Conservation (phyloP, 345 rosid genomes). For the Camelina hispida region DNA sequence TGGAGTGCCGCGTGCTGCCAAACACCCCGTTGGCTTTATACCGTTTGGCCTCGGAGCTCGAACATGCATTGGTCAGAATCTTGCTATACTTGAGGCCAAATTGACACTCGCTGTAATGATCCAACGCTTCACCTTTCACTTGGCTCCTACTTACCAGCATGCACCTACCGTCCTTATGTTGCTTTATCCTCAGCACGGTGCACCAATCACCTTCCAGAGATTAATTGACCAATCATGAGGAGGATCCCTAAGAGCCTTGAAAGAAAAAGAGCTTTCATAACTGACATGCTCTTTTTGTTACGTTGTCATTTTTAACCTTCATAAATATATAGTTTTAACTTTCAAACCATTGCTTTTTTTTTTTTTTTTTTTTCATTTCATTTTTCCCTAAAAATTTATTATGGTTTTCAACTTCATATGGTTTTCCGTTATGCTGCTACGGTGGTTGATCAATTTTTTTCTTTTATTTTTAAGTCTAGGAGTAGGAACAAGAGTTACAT, state of each 20-base stretch:
- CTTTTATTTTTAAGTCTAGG: neutral
- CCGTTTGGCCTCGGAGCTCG: constrained; percentile 84
- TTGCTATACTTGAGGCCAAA: constrained; percentile 82
- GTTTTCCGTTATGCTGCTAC: constrained; percentile 9
- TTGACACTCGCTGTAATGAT: constrained; percentile 62
- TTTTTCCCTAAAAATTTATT: neutral
- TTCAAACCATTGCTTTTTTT: neutral
- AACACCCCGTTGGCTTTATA: constrained; percentile 71
- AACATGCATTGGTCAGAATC: constrained; percentile 78
- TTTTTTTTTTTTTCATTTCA: neutral
- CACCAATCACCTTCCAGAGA: constrained; percentile 65
- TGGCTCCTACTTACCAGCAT: constrained; percentile 74
- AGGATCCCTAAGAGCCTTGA: constrained; percentile 21
- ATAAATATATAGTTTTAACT: constrained; percentile 45
- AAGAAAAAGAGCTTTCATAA: constrained; percentile 30
- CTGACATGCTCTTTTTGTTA: constrained; percentile 32
- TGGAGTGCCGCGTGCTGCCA: constrained; percentile 77
- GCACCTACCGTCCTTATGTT: constrained; percentile 76
- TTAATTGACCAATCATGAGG: constrained; percentile 24
- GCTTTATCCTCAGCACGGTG: constrained; percentile 79
- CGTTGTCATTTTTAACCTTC: constrained; percentile 39
- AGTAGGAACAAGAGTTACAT: neutral
- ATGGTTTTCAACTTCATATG: neutral
- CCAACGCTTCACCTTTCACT: constrained; percentile 65
- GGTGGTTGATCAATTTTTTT: neutral